These are phyloP conservation scores for Ustilago bromivora DNA, from an alignment of 1,284 basidiomycete genomes.

Conservation along the genomic window DNA sequence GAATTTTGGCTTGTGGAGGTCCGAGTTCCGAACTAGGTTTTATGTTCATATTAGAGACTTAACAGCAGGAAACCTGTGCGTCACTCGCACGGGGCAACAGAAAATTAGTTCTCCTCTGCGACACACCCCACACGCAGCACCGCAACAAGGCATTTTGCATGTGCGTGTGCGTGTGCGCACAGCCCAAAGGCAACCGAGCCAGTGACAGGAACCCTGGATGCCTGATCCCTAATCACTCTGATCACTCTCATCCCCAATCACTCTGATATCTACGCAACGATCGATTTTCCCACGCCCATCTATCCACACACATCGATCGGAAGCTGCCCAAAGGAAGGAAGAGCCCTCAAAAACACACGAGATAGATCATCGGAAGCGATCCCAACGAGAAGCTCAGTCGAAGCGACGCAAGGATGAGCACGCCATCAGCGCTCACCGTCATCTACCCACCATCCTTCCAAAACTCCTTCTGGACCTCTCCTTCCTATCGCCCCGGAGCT, in stretches of 20 bases:
- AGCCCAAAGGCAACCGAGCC: too few species aligned
- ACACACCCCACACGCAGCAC: not conserved
- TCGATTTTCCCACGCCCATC: not conserved
- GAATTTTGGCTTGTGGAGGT: slow-evolving; percentile 17
- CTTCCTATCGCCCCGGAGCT: slow-evolving; percentile 63
- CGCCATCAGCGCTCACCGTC: slow-evolving; percentile 57
- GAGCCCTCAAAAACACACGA: too few species aligned
- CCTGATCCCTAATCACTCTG: too few species aligned
- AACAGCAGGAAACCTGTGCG: not conserved
- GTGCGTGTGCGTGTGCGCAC: slow-evolving; percentile 10
- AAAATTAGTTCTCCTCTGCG: too few species aligned
- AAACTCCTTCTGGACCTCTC: slow-evolving; percentile 66
- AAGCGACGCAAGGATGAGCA: slow-evolving; percentile 51
- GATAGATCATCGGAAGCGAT: not conserved
- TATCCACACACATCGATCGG: not conserved
- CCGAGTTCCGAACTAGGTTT: slow-evolving; percentile 18
- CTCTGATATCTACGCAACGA: not conserved
- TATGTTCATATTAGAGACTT: too few species aligned
- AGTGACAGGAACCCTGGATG: too few species aligned
- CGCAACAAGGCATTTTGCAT: slow-evolving; percentile 10
- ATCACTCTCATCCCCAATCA: too few species aligned
- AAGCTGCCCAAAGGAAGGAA: not conserved
- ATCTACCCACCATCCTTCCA: slow-evolving; percentile 60
- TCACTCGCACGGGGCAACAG: not conserved
- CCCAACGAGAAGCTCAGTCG: too few species aligned